Conservation (phyloP, 306 rosid species). For the Sicyos baderoa region DNA sequence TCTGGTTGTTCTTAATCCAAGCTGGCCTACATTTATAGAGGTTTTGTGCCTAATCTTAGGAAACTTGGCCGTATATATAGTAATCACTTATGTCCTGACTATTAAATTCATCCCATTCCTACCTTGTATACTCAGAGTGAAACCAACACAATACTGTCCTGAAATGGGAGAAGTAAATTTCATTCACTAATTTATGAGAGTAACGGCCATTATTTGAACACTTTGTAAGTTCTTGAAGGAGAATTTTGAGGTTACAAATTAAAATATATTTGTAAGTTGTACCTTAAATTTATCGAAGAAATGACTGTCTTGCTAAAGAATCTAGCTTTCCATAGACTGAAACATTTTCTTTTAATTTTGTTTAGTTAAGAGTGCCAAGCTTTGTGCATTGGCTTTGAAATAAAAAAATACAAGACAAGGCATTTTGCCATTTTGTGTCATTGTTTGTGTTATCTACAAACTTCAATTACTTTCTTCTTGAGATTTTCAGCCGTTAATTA, state of each 20-base stretch:
- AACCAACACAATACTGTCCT: background rate
- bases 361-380: background rate
- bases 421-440: background rate
- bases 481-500: background rate
- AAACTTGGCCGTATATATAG: no score
- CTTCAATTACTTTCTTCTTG: background rate
- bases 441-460: background rate
- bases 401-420: background rate
- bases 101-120: no score
- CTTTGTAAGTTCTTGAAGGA: slow-evolving; percentile 57
- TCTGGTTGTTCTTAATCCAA: no score
- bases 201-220: slow-evolving; percentile 30
- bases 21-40: no score
- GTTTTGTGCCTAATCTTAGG: no score
- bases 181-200: background rate
- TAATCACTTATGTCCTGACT: no score
- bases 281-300: background rate
- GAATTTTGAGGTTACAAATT: slow-evolving; percentile 22
- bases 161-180: background rate
- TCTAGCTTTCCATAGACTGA: background rate
- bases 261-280: slow-evolving; percentile 3
- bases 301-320: slow-evolving; percentile 3
- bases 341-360: background rate
- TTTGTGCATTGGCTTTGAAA: slow-evolving; percentile 1
- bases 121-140: background rate